Evolutionary conservation across 306 rosid genomes (phyloP).

Genomic region (Spatholobus suberectus): DNA sequence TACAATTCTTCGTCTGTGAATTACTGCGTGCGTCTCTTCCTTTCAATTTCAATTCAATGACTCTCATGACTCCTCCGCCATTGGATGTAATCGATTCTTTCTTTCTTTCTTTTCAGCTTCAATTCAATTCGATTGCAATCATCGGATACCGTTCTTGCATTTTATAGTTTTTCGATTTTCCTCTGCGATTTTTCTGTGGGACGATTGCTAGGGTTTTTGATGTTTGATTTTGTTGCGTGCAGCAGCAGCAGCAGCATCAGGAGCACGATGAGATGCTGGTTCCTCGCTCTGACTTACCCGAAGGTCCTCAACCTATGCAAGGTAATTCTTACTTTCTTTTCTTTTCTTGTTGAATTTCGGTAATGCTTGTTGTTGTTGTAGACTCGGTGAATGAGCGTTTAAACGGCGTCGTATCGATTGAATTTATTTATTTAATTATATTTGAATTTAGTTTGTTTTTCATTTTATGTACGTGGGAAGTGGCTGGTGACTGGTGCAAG

Average conservation of each 20-base stretch:
- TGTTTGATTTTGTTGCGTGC: slow-evolving; percentile 25
- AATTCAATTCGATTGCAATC: slow-evolving; percentile 31
- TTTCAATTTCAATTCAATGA: slow-evolving; percentile 4
- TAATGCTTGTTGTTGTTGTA: slow-evolving; percentile 13
- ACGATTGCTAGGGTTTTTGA: slow-evolving; percentile 43
- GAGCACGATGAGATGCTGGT: slow-evolving; percentile 59
- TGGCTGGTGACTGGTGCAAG: not conserved
- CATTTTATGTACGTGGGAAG: not conserved
- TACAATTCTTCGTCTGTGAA: not conserved
- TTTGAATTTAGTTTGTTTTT: not conserved
- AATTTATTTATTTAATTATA: not conserved
- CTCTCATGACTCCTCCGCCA: slow-evolving; percentile 55
- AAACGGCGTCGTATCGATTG: not conserved
- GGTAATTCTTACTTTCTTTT: no score
- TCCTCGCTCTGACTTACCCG: slow-evolving; percentile 52
- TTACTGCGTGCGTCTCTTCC: not conserved
- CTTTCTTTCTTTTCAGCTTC: not conserved
- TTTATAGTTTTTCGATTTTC: not conserved
- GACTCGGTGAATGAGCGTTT: not conserved
- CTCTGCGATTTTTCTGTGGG: not conserved
- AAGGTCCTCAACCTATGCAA: slow-evolving; percentile 71
- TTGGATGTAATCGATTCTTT: slow-evolving; percentile 46
- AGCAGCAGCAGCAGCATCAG: slow-evolving; percentile 23
- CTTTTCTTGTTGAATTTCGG: not conserved
- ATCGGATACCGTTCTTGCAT: not conserved